Evolutionary conservation across 352 stramenopile species (phyloP).

Genomic region (Pythium diclinum): DNA sequence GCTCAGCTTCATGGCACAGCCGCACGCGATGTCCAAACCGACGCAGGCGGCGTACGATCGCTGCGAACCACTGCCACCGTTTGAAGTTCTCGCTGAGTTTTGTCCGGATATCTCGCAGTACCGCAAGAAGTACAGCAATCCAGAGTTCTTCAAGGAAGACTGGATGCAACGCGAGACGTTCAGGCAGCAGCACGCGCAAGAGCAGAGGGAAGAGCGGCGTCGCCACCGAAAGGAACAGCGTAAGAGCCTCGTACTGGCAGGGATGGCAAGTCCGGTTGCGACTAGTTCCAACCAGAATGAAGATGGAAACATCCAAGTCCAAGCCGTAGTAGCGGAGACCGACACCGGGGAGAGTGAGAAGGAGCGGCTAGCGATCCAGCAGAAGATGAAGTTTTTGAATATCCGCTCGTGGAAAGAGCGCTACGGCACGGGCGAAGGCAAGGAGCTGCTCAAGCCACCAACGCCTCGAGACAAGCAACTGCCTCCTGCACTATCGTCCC

Average conservation of each 20-base stretch:
- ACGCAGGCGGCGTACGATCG: conserved; percentile 29
- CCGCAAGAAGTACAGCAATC: conserved; percentile 57
- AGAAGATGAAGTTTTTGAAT: conserved; percentile 47
- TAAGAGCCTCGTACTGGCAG: not conserved
- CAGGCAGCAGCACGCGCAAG: conserved; percentile 21
- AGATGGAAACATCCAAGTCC: not conserved
- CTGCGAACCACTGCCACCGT: conserved; percentile 39
- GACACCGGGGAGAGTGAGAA: conserved; percentile 19
- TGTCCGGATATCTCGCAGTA: conserved; percentile 28
- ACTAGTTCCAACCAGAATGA: conserved; percentile 29
- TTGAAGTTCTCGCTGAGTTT: conserved; percentile 39
- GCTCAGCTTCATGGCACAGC: conserved; percentile 6
- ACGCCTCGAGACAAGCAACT: conserved; percentile 17
- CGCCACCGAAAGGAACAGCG: conserved; percentile 22
- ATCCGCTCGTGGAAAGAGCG: conserved; percentile 65
- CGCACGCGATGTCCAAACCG: not conserved
- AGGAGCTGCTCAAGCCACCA: conserved; percentile 41
- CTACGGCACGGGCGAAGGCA: conserved; percentile 58
- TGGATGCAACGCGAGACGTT: conserved; percentile 48
- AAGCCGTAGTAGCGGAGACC: not conserved
- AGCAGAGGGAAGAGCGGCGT: conserved; percentile 23
- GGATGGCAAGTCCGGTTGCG: not conserved
- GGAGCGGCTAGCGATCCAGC: conserved; percentile 17
- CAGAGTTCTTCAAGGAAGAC: conserved; percentile 57
- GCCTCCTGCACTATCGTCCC: conserved; percentile 3